Conservation (phyloP, 2,329 filamentous ascomycete species). For the Sporothrix luriei region DNA sequence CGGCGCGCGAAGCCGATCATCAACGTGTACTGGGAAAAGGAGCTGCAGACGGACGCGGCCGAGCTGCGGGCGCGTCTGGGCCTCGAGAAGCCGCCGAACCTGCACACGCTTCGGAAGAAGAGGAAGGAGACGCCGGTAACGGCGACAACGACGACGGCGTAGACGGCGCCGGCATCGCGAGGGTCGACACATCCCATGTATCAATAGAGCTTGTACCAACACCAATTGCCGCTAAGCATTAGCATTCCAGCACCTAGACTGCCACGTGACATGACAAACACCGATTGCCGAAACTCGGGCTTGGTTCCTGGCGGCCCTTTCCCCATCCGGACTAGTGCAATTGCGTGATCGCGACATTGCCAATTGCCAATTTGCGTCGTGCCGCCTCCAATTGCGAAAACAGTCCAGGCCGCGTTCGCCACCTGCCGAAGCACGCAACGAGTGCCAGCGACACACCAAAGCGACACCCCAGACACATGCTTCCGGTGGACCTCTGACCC, state of each 20-base stretch:
- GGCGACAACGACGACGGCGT: neutral
- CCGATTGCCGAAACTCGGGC: constrained; percentile 30
- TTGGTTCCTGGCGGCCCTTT: constrained; percentile 12
- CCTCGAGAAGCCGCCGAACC: constrained; percentile 85
- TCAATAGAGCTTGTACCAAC: neutral
- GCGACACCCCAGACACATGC: neutral
- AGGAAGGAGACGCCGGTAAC: constrained; percentile 19
- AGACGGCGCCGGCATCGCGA: no score
- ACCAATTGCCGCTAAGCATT: neutral
- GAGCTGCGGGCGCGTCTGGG: constrained; percentile 73
- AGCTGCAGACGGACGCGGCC: constrained; percentile 79
- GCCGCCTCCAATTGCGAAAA: constrained; percentile 26
- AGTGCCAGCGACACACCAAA: neutral
- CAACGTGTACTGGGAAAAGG: constrained; percentile 97
- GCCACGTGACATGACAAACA: constrained; percentile 29
- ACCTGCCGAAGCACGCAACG: constrained; percentile 17
- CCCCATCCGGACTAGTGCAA: constrained; percentile 32
- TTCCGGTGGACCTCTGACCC: constrained; percentile 13
- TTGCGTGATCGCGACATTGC: constrained; percentile 37
- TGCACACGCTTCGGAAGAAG: constrained; percentile 72
- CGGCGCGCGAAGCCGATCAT: constrained; percentile 76
- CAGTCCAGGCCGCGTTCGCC: constrained; percentile 11
- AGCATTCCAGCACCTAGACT: neutral
- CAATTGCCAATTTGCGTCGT: constrained; percentile 28
- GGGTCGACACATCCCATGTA: constrained; percentile 6